These are phyloP conservation scores for Fonsecaea multimorphosa DNA, from an alignment of 2,329 filamentous ascomycete genomes.

Conservation along the genomic window DNA sequence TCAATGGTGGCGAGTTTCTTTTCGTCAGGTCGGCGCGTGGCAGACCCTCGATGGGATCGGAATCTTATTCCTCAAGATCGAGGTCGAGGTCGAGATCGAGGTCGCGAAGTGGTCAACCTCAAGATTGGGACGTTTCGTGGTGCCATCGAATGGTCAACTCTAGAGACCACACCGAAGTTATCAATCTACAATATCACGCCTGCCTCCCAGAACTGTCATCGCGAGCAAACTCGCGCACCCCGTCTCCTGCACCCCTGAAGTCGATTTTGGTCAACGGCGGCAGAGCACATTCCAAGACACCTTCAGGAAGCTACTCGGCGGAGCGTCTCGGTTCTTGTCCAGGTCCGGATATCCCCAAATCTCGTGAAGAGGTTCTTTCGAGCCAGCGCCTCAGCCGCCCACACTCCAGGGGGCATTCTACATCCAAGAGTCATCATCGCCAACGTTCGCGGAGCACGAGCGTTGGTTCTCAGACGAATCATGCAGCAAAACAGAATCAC, in stretches of 20 bases:
- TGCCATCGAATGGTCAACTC: slow-evolving; percentile 82
- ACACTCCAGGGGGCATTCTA: slow-evolving; percentile 7
- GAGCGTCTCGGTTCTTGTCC: slow-evolving; percentile 29
- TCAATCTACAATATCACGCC: slow-evolving; percentile 60
- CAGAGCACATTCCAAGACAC: slow-evolving; percentile 13
- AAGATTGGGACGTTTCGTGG: slow-evolving; percentile 71
- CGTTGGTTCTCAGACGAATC: background rate
- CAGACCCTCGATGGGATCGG: slow-evolving; percentile 5
- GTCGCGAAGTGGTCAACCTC: slow-evolving; percentile 29
- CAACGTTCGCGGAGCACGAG: slow-evolving; percentile 16
- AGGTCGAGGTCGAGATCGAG: slow-evolving; percentile 17
- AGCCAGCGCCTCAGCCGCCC: slow-evolving; percentile 3
- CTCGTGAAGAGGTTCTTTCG: slow-evolving; percentile 20
- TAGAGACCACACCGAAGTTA: slow-evolving; percentile 75
- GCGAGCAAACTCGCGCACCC: slow-evolving; percentile 12
- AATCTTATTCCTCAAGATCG: slow-evolving; percentile 34
- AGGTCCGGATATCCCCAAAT: slow-evolving; percentile 30
- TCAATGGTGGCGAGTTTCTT: slow-evolving; percentile 80
- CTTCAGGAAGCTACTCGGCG: slow-evolving; percentile 20
- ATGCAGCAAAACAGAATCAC: slow-evolving; percentile 10
- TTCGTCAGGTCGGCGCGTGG: slow-evolving; percentile 58
- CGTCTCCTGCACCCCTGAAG: slow-evolving; percentile 15
- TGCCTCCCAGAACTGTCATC: slow-evolving; percentile 18
- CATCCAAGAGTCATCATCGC: slow-evolving; percentile 2
- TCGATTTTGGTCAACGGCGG: slow-evolving; percentile 29